These are phyloP conservation scores for Patellaria atrata DNA, from an alignment of 495 filamentous ascomycete species.

Conservation along the genomic window DNA sequence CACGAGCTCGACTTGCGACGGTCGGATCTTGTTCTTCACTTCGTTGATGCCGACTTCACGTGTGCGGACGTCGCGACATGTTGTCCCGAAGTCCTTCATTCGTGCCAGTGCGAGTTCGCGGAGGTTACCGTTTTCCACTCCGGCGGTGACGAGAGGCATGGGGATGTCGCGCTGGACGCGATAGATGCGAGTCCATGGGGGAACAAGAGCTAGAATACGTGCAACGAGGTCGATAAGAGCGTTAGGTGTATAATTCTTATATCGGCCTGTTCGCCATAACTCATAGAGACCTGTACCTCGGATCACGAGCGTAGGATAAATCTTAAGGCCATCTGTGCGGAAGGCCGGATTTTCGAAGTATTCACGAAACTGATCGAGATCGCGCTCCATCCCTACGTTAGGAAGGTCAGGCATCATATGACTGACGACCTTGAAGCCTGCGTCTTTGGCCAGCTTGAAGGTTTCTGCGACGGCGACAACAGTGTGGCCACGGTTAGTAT, in stretches of 20 bases:
- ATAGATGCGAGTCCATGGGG: slow-evolving; percentile 97
- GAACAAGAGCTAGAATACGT: slow-evolving; percentile 82
- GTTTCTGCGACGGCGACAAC: slow-evolving; percentile 90
- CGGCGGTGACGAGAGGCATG: slow-evolving; percentile 93
- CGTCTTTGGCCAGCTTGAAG: slow-evolving; percentile 88
- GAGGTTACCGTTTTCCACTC: slow-evolving; percentile 95
- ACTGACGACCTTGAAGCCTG: slow-evolving; percentile 95
- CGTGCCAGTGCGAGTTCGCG: slow-evolving; percentile 81
- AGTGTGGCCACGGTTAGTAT: slow-evolving; percentile 94
- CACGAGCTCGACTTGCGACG: slow-evolving; percentile 92
- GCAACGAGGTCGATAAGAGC: slow-evolving; percentile 90
- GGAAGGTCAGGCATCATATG: slow-evolving; percentile 99
- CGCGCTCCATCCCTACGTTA: slow-evolving; percentile 96
- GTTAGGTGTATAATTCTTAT: slow-evolving; percentile 98
- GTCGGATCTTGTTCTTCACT: slow-evolving; percentile 94
- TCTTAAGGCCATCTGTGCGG: slow-evolving; percentile 94
- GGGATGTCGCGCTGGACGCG: slow-evolving; percentile 97
- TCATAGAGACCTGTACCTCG: slow-evolving; percentile 95
- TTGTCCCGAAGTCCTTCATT: slow-evolving; percentile 98
- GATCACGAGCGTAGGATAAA: slow-evolving; percentile 95
- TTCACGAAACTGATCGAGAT: slow-evolving; percentile 89
- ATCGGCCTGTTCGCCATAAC: slow-evolving; percentile 89
- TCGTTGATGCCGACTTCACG: slow-evolving; percentile 97
- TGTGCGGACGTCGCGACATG: slow-evolving; percentile 93
- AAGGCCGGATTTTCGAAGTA: slow-evolving; percentile 97